A percentile compares a stretch with the other conserved stretches of the same genome.
phyloP scores from a whole-genome alignment of 768 basidiomycete genomes.

The Fistulinella prunicolor region DNA sequence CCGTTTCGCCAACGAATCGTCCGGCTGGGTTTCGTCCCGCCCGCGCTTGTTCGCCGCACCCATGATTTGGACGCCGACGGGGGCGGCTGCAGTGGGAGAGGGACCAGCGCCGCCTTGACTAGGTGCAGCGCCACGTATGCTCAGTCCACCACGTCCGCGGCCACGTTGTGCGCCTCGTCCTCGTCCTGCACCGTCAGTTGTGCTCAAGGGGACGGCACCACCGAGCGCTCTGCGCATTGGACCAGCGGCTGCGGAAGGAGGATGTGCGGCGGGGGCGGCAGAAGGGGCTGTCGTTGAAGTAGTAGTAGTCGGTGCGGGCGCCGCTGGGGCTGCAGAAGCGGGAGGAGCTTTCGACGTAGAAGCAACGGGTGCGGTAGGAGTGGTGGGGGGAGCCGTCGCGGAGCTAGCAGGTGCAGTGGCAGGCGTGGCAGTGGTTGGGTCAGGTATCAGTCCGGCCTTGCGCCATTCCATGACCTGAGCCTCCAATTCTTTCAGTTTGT shows the following conservation, averaged over 20 bases:
- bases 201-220: slow-evolving; percentile 26
- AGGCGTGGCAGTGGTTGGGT: slow-evolving; percentile 28
- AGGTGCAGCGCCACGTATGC: slow-evolving; percentile 31
- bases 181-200: slow-evolving; percentile 24
- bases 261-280: slow-evolving; percentile 18
- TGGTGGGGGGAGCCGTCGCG: slow-evolving; percentile 16
- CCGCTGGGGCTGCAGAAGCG: neutral
- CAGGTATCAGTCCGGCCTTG: slow-evolving; percentile 47
- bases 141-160: slow-evolving; percentile 25
- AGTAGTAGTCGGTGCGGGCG: slow-evolving; percentile 6
- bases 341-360: slow-evolving; percentile 20
- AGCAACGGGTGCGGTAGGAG: slow-evolving; percentile 30
- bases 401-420: slow-evolving; percentile 10
- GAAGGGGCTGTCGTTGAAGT: slow-evolving; percentile 15
- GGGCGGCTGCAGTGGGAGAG: slow-evolving; percentile 25
- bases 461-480: slow-evolving; percentile 57
- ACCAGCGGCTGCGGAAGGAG: slow-evolving; percentile 25
- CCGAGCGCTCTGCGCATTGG: slow-evolving; percentile 33
- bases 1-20: slow-evolving; percentile 65
- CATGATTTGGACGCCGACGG: slow-evolving; percentile 52
- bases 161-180: slow-evolving; percentile 38
- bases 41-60: slow-evolving; percentile 65
- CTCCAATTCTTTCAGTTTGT: slow-evolving; percentile 66
- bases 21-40: slow-evolving; percentile 47
- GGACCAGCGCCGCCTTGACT: slow-evolving; percentile 17